Conservation (phyloP, 2,329 filamentous ascomycete species). For the Aspergillus unguis region DNA sequence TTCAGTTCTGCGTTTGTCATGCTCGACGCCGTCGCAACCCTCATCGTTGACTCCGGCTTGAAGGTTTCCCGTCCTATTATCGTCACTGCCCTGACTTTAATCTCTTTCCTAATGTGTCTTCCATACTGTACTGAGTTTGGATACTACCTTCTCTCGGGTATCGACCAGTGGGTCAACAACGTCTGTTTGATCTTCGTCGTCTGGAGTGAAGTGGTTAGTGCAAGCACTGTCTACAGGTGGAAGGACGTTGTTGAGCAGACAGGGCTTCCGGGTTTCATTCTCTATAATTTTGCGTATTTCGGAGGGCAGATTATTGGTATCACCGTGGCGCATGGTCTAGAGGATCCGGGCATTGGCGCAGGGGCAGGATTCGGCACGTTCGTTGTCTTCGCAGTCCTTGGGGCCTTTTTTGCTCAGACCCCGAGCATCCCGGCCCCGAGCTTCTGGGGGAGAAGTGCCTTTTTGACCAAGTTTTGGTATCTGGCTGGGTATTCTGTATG, state of each 20-base stretch:
- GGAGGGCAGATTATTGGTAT: constrained; percentile 53
- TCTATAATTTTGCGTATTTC: constrained; percentile 56
- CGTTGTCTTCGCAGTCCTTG: constrained; percentile 38
- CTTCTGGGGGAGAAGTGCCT: constrained; percentile 42
- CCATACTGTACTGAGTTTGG: constrained; percentile 59
- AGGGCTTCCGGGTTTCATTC: constrained; percentile 46
- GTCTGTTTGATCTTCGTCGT: constrained; percentile 58
- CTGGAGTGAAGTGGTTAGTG: constrained; percentile 52
- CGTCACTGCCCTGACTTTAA: constrained; percentile 48
- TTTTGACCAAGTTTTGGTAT: constrained; percentile 50
- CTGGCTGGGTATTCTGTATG: constrained; percentile 58
- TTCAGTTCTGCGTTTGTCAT: constrained; percentile 60
- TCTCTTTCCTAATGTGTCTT: constrained; percentile 54
- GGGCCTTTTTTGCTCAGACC: constrained; percentile 28
- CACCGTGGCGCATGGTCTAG: constrained; percentile 45
- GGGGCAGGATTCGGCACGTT: constrained; percentile 55
- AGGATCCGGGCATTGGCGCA: constrained; percentile 45
- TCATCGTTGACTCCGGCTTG: constrained; percentile 53
- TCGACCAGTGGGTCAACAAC: constrained; percentile 58
- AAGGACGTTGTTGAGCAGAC: constrained; percentile 52
- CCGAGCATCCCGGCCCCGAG: constrained; percentile 43
- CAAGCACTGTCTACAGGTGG: constrained; percentile 57
- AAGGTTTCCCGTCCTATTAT: constrained; percentile 48
- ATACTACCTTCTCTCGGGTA: constrained; percentile 53
- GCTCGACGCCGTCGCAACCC: constrained; percentile 55